These are phyloP conservation scores for Paulownia fortunei DNA, from an alignment of 257 asterid genomes.

Conservation along the genomic window DNA sequence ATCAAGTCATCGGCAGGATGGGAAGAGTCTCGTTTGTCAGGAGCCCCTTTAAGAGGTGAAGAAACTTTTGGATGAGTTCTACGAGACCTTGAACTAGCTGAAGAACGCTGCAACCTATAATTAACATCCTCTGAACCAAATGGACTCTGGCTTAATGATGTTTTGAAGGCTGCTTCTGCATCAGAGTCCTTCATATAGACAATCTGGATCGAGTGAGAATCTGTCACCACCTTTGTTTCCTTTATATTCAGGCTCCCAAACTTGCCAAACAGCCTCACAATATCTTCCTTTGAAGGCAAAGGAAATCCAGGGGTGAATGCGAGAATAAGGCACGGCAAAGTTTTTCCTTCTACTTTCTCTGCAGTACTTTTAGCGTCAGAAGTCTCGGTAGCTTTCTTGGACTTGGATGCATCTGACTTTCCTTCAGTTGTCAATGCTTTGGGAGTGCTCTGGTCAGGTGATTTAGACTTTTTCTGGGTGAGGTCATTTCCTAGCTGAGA, in stretches of 20 bases:
- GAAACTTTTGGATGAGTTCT: constrained; percentile 34
- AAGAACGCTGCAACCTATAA: constrained; percentile 41
- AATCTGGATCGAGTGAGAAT: constrained; percentile 43
- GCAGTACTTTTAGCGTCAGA: constrained; percentile 20
- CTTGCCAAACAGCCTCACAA: constrained; percentile 44
- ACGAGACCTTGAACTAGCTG: constrained; percentile 33
- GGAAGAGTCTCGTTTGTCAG: constrained; percentile 23
- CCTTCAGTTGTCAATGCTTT: constrained; percentile 23
- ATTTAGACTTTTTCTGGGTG: constrained; percentile 5
- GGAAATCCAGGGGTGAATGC: constrained; percentile 50
- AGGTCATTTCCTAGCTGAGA: constrained; percentile 27
- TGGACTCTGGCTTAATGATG: constrained; percentile 47
- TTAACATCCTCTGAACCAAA: constrained; percentile 46
- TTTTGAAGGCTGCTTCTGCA: constrained; percentile 61
- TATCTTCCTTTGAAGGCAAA: constrained; percentile 67
- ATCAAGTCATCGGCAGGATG: constrained; percentile 32
- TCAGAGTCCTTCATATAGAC: constrained; percentile 47
- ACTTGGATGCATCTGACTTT: constrained; percentile 29
- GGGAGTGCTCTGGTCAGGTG: constrained; percentile 27
- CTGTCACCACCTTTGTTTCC: constrained; percentile 49
- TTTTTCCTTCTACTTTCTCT: constrained; percentile 26
- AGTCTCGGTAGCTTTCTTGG: constrained; percentile 39
- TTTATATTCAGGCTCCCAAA: constrained; percentile 55
- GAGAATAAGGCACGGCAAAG: constrained; percentile 44
- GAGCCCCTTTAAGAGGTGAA: constrained; percentile 20